phyloP scores from a whole-genome alignment of 2,329 filamentous ascomycete genomes.

The Trichoderma koningii region DNA sequence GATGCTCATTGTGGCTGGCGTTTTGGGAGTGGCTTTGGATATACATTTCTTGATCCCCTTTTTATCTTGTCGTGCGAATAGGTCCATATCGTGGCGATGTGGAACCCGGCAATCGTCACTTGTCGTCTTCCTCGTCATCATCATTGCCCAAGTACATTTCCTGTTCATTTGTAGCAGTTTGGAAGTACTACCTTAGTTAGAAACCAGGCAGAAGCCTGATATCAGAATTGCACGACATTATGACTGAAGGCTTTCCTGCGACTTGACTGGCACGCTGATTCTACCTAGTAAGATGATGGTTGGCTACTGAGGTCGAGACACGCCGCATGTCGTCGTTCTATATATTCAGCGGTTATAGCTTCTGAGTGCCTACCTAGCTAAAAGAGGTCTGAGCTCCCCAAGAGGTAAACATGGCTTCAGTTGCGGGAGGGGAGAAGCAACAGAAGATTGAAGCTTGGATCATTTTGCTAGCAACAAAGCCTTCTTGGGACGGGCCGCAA shows the following conservation, averaged over 20 bases:
- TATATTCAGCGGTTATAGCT: no score
- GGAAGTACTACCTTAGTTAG: slow-evolving; percentile 13
- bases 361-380: no score
- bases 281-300: no score
- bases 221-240: slow-evolving; percentile 26
- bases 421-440: not conserved
- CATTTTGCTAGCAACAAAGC: not conserved
- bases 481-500: slow-evolving; percentile 12
- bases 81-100: slow-evolving; percentile 4
- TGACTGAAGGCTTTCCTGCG: not conserved
- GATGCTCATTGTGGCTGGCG: slow-evolving; percentile 22
- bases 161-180: slow-evolving; percentile 24
- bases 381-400: no score
- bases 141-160: slow-evolving; percentile 2
- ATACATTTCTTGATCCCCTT: slow-evolving; percentile 13
- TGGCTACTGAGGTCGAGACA: no score
- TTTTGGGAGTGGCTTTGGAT: slow-evolving; percentile 22
- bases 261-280: not conserved
- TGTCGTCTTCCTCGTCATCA: slow-evolving; percentile 8
- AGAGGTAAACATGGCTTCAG: no score
- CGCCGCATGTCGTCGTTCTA: no score
- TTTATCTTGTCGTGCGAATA: slow-evolving; percentile 7
- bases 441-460: not conserved
- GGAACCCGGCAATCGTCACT: slow-evolving; percentile 12
- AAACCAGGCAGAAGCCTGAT: slow-evolving; percentile 19